Evolutionary conservation across 257 asterid genomes (phyloP), one percentile per base, ranked within the genome.

Genomic region (Vinca minor): DNA sequence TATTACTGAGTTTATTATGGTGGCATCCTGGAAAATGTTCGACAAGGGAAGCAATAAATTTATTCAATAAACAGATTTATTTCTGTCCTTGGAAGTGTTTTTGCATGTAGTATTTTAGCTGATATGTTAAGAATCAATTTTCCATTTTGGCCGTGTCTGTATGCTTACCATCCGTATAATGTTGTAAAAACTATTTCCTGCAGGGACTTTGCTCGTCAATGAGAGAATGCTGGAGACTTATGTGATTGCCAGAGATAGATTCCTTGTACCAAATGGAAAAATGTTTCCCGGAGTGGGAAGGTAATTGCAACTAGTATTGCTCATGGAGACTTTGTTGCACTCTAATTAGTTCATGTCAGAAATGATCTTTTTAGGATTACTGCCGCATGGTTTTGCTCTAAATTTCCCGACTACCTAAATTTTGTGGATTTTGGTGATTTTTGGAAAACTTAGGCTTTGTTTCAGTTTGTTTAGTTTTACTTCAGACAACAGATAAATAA

Each of bases 151-250:
- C 41, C 23, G 31, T n/a, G 31, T 32, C 23, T 20, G 14, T 54
- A 23, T 20, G 69, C 38, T 64, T 57, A 10, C 14, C 34, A n/a
- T n/a, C n/a, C n/a, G n/a, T n/a, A n/a, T n/a, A n/a, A n/a, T n/a
- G n/a, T n/a, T n/a, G n/a, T n/a, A n/a, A n/a, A n/a, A n/a, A n/a
- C n/a, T n/a, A n/a, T n/a, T n/a, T n/a, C n/a, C 57, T 81, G 78
- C 87, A 90, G 99, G 99, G 62, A 93, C 99, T 62, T 82, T 93
- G 79, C 91, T 93, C 47, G 82, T 93, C 63, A 93, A 93, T 74
- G 99, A 93, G 81, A 87, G 99, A 79, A 93, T 93, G 99, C 81
- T 93, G 44, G 99, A 93, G 78, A 81, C 99, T 11, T 93, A 89
- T 73, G 85, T 93, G 69, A 93, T 93, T 73, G 99, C 99, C 57